These are phyloP conservation scores for Chlamydomonas incerta DNA, from an alignment of 139 green algal species.

Conservation along the genomic window DNA sequence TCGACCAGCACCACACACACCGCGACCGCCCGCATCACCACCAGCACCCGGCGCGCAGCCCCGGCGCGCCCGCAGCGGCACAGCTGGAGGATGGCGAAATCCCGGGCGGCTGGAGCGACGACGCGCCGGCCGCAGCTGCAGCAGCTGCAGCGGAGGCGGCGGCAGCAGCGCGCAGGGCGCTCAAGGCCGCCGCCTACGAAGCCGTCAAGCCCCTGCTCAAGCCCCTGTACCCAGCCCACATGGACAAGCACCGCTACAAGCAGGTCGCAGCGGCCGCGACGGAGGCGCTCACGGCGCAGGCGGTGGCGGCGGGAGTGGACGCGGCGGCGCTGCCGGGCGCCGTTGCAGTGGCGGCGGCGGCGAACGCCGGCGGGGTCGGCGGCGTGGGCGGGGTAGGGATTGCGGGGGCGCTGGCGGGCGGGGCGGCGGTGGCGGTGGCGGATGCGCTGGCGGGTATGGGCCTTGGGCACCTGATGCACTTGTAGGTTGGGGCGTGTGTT, in stretches of 20 bases:
- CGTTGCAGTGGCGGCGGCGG: not conserved
- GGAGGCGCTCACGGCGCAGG: not conserved
- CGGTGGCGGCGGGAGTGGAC: not conserved
- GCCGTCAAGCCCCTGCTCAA: not conserved
- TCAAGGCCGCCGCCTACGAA: not conserved
- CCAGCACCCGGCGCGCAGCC: not conserved
- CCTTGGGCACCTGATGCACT: not conserved
- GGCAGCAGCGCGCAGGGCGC: not conserved
- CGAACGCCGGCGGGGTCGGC: too few species aligned
- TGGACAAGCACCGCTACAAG: constrained; percentile 17
- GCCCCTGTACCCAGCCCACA: not conserved
- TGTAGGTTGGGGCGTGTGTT: too few species aligned
- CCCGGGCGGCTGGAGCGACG: too few species aligned
- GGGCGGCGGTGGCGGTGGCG: not conserved
- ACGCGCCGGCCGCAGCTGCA: not conserved
- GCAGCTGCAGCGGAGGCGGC: not conserved
- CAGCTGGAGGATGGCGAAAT: not conserved
- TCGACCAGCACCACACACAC: not conserved
- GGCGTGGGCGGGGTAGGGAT: too few species aligned
- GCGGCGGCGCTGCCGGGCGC: not conserved
- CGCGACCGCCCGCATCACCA: not conserved
- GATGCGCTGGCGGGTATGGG: not conserved
- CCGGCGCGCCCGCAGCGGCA: not conserved
- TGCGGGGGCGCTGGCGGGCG: too few species aligned
- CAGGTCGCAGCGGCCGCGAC: constrained; percentile 1